Conservation (phyloP, 495 filamentous ascomycete species). For the Penicillium coprophilum region DNA sequence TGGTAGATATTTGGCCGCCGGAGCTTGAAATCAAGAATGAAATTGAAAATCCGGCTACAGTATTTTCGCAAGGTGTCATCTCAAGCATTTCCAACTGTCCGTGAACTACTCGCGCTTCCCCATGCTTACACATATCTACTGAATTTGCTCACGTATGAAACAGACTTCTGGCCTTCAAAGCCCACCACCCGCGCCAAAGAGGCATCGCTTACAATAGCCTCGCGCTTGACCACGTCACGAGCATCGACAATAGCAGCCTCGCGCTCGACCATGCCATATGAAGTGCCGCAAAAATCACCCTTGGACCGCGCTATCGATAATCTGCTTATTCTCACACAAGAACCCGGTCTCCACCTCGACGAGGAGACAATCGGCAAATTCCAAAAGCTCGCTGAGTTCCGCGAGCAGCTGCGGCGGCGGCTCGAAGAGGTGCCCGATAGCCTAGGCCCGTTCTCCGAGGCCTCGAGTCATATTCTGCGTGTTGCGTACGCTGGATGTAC, state of each 20-base stretch:
- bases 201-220: too few relatives aligned
- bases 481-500: constrained; percentile 15
- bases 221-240: too few relatives aligned
- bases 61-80: constrained; percentile 4
- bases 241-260: too few relatives aligned
- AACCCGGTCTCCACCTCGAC: constrained; percentile 9
- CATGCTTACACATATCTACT: background rate
- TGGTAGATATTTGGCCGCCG: constrained; percentile 19
- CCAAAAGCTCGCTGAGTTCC: constrained; percentile 16
- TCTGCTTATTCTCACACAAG: constrained; percentile 20
- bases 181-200: background rate
- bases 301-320: constrained; percentile 15
- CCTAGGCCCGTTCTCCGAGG: constrained; percentile 14
- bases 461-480: constrained; percentile 18
- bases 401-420: constrained; percentile 16
- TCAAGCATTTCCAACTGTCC: too few relatives aligned
- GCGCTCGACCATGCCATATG: background rate
- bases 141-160: constrained; percentile 12
- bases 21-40: too few relatives aligned
- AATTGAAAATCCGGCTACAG: constrained; percentile 3
- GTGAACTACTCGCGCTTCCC: too few relatives aligned
- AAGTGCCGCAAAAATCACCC: constrained; percentile 8
- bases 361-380: constrained; percentile 4
- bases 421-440: constrained; percentile 18
- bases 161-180: constrained; percentile 15